These are phyloP conservation scores for Adansonia gregorii DNA, from an alignment of 441 rosid species.

Conservation along the genomic window DNA sequence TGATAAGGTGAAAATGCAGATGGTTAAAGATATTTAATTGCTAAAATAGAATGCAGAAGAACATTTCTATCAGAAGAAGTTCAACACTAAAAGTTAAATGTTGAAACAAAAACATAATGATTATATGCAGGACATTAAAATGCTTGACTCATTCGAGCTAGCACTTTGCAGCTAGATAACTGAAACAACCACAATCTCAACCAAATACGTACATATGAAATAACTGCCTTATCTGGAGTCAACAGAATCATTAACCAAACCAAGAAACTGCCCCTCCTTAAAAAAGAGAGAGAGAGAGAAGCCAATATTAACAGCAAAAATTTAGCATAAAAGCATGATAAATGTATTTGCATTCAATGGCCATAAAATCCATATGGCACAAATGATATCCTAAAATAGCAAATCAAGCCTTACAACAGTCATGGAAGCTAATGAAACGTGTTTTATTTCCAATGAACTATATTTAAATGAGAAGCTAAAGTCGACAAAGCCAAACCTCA, in stretches of 20 bases:
- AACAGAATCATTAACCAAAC: slow-evolving; percentile 3
- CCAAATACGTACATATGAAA: neutral
- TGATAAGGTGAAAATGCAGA: neutral
- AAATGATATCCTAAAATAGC: slow-evolving; percentile 6
- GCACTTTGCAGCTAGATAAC: neutral
- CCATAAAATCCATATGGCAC: neutral
- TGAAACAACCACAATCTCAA: neutral
- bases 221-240: neutral
- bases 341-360: neutral
- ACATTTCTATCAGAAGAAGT: neutral
- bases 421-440: slow-evolving; percentile 3
- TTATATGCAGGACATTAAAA: slow-evolving; percentile 12
- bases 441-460: neutral
- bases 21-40: neutral
- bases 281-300: neutral
- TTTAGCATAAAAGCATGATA: slow-evolving; percentile 9
- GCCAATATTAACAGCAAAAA: neutral
- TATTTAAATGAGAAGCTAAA: neutral
- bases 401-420: neutral
- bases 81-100: neutral
- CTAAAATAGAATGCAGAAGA: neutral
- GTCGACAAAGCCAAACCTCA: slow-evolving; percentile 48
- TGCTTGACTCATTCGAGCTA: neutral
- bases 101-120: slow-evolving; percentile 2
- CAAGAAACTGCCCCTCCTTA: neutral